Base-by-base conservation (phyloP, 139 green algal genomes). In the Chlamydomonas sphaeroides region DNA sequence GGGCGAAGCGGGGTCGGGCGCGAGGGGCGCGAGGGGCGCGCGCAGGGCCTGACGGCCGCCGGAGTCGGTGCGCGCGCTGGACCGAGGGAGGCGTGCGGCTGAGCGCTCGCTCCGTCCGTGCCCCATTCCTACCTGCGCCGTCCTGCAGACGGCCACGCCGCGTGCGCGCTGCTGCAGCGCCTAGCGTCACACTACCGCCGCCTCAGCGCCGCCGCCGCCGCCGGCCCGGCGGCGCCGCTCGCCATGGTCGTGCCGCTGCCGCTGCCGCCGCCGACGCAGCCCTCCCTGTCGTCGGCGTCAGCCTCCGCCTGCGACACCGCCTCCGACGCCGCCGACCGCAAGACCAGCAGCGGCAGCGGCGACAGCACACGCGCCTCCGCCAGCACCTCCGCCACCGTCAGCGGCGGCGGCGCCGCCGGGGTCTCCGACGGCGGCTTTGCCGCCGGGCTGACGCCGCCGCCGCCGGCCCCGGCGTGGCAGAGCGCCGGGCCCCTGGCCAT, bases 81-180 rank as follows among this genome's bases (percentile, higher is more conserved):
- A n/a, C n/a, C n/a, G n/a, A n/a, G n/a, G n/a, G n/a, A n/a, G n/a
- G n/a, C n/a, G n/a, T n/a, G n/a, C n/a, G n/a, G n/a, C n/a, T n/a
- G n/a, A n/a, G n/a, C n/a, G n/a, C n/a, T n/a, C 36, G 1, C 36
- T 8, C 10, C 35, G 14, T 5, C 20, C 18, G 7, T 14, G 21
- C 20, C 39, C 66, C 25, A 38, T 1, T 25, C 39, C 39, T n/a
- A n/a, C n/a, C 39, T 26, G 14, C 39, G 42, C 18, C 2, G 2
- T 33, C 4, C 23, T n/a, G 30, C 77, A 84, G 77, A 84, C 36
- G 77, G 77, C 33, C 48, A 38, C 48, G 75, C 77, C 48, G 77
- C 77, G 7, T 68, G 3, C 33, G 0, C 35, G 10, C 68, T 84
- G 35, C 45, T 84, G 23, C 35, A 61, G 28, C 49, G 33, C 36